Base-by-base conservation (phyloP, 129 eudicot genomes). In the Flaveria sonorensis region DNA sequence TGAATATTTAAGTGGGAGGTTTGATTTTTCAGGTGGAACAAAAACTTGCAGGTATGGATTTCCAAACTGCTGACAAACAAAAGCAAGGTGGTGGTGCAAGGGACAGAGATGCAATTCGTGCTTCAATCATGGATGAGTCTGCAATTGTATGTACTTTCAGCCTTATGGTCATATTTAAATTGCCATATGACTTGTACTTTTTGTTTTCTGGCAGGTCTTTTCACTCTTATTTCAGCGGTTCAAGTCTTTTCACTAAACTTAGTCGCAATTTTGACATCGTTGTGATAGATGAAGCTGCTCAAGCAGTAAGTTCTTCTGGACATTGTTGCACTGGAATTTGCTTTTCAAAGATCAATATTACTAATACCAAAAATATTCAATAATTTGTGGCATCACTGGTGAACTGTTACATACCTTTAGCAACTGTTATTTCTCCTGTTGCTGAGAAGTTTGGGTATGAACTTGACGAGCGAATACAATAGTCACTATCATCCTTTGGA, bases 221-320 rank as follows among this genome's bases (percentile, higher is more conserved):
- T 94, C 99, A 94, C 99, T 39, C 99, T 94, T 79, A 94, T 84
- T 94, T 94, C 80, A 94, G 97, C 68, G 99, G 97, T 78, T 86
- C 98, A 70, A 28, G 82, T 73, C 87, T 87, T 71, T 91, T 91
- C 75, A 88, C 90, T 65, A 91, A 91, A 85, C 81, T 94, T 62
- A 88, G 74, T 64, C 93, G 94, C 53, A 70, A 50, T 57, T 94
- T 94, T 82, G 99, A 94, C 85, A 91, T 94, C 59, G 99, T 94
- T 74, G 88, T 94, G 57, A 94, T 94, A 63, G 99, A 94, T 78
- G 99, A 94, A 88, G 99, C 99, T 79, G 99, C 99, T 82, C 99
- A 94, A 94, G 99, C 99, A 61, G 99, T 94, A 82, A 78, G 96
- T 71, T 75, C 47, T 57, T 55, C 21, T 78, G 47, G 68, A 72